Conservation (phyloP, 179 eudicot species). For the Beta macrorhiza region DNA sequence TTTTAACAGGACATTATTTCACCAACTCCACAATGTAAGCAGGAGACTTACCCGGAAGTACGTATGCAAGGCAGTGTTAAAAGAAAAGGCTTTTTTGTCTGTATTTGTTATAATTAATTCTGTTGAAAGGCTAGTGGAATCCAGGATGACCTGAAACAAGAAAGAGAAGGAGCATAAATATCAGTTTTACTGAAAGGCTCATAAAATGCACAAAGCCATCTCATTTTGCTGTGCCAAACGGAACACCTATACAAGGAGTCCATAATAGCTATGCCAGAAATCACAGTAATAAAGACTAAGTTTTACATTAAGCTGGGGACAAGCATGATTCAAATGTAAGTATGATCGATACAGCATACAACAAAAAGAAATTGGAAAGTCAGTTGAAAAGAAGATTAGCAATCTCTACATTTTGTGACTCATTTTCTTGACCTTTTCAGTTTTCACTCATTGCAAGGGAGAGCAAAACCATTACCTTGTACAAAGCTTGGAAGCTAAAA, state of each 20-base stretch:
- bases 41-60: constrained; percentile 71
- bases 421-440: neutral
- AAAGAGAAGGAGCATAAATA: constrained; percentile 19
- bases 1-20: neutral
- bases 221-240: neutral
- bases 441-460: neutral
- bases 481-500: constrained; percentile 80
- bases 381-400: no score
- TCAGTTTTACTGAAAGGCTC: constrained; percentile 7
- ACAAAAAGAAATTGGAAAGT: neutral
- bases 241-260: neutral
- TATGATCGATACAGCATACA: neutral
- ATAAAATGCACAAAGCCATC: neutral
- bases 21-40: constrained; percentile 1
- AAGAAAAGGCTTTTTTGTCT: constrained; percentile 74
- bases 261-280: neutral
- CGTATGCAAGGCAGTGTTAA: constrained; percentile 89
- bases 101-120: constrained; percentile 77
- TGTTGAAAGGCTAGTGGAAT: constrained; percentile 72
- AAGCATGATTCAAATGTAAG: neutral
- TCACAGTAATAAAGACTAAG: neutral
- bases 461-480: constrained; percentile 51
- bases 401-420: neutral
- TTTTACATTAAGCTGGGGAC: neutral
- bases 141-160: constrained; percentile 68